phyloP scores from a whole-genome alignment of 2,329 filamentous ascomycete genomes.

The Pestalotiopsis sp. region DNA sequence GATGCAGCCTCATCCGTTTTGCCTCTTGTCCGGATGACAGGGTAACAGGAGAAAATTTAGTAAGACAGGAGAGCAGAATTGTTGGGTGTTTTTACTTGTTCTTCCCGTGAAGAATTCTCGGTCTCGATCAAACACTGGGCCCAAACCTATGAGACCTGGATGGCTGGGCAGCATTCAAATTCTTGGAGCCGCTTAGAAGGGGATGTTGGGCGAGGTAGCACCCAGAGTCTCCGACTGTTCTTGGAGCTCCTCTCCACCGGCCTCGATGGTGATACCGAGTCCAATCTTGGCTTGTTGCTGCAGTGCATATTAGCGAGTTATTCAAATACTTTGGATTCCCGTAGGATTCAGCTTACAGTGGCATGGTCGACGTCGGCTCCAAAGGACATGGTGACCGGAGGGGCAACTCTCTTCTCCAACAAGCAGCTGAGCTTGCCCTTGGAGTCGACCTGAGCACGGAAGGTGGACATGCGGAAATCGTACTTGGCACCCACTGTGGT shows the following conservation, averaged over 20 bases:
- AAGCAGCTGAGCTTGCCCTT: conserved; percentile 90
- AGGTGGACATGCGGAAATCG: conserved; percentile 93
- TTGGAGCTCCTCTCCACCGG: conserved; percentile 80
- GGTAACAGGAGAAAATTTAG: neutral
- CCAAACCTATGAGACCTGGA: neutral
- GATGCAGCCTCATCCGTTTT: conserved; percentile 3
- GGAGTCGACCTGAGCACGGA: conserved; percentile 94
- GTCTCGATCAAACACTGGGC: neutral
- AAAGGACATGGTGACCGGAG: conserved; percentile 90
- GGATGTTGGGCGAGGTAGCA: conserved; percentile 59
- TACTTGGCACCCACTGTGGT: conserved; percentile 96
- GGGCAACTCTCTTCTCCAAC: conserved; percentile 93
- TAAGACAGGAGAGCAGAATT: conserved; percentile 12
- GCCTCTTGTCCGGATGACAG: neutral
- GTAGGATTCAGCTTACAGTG: conserved; percentile 65
- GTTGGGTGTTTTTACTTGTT: neutral
- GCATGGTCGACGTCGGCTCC: conserved; percentile 95
- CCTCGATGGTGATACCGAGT: conserved; percentile 88
- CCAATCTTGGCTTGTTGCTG: conserved; percentile 96
- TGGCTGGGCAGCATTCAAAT: neutral
- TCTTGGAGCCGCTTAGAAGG: conserved; percentile 52
- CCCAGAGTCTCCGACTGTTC: conserved; percentile 72
- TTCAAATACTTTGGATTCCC: neutral
- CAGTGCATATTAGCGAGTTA: conserved; percentile 22
- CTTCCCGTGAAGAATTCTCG: neutral